These are phyloP conservation scores for Ogataea zsoltii DNA, from an alignment of 805 yeast genomes.

Conservation along the genomic window DNA sequence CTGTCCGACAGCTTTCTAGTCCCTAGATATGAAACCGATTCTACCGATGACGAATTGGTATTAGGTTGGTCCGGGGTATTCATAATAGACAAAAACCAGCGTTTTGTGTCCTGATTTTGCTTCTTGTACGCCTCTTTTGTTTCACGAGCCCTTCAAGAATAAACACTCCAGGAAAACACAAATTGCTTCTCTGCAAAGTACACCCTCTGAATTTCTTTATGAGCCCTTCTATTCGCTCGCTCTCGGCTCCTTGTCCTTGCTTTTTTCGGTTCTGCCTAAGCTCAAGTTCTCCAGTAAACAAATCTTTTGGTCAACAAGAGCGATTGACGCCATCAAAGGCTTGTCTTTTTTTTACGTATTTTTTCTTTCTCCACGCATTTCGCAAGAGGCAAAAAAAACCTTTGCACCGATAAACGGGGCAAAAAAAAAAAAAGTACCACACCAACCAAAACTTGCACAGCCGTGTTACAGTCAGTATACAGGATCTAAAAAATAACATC, in stretches of 20 bases:
- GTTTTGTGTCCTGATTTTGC: too few species aligned
- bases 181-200: background rate
- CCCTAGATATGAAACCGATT: conserved; percentile 19
- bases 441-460: background rate
- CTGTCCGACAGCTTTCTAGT: conserved; percentile 8
- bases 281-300: too few species aligned
- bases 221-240: too few species aligned
- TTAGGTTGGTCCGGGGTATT: conserved; percentile 18
- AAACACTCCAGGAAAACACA: conserved; percentile 1
- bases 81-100: background rate
- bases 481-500: conserved; percentile 13
- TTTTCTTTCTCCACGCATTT: conserved; percentile 2
- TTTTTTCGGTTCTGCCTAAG: background rate
- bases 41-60: conserved; percentile 22
- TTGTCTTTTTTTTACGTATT: background rate
- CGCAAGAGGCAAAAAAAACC: conserved; percentile 5
- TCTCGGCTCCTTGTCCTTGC: background rate
- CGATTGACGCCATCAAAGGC: conserved; percentile 17
- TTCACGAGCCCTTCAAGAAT: background rate
- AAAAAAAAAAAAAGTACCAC: too few species aligned
- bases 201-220: too few species aligned
- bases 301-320: too few species aligned
- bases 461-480: background rate
- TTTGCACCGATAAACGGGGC: conserved; percentile 11
- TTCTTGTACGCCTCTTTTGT: too few species aligned